Evolutionary conservation across 768 basidiomycete genomes (phyloP).

Genomic region (Psilocybe cyanescens): DNA sequence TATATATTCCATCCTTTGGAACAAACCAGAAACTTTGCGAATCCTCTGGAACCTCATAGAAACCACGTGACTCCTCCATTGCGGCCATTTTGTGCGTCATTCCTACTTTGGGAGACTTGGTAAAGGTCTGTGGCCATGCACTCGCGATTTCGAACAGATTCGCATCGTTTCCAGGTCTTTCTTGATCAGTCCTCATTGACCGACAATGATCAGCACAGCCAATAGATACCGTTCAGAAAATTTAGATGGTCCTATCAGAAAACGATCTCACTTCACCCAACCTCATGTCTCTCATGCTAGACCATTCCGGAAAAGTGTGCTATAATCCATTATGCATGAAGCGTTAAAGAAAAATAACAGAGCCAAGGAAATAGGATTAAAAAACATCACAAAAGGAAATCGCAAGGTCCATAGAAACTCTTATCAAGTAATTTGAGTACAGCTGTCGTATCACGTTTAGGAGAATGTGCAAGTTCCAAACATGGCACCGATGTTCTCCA

Average conservation of each 20-base stretch:
- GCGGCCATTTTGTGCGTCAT: conserved; percentile 23
- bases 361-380: conserved; percentile 8
- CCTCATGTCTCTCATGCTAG: too few relatives aligned
- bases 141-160: not conserved
- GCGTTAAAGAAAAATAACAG: conserved; percentile 14
- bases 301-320: not conserved
- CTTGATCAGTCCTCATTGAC: not conserved
- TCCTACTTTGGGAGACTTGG: not conserved
- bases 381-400: conserved; percentile 12
- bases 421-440: conserved; percentile 3
- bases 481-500: not conserved
- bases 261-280: not conserved
- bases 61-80: conserved; percentile 34
- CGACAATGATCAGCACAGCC: not conserved
- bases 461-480: not conserved
- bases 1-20: conserved; percentile 42
- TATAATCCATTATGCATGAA: conserved; percentile 11
- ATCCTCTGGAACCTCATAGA: conserved; percentile 48
- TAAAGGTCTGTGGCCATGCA: not conserved
- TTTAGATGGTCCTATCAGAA: not conserved
- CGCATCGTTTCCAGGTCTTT: conserved; percentile 7
- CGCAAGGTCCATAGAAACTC: conserved; percentile 6
- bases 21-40: conserved; percentile 45
- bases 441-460: not conserved
- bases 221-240: not conserved